phyloP scores from a whole-genome alignment of 495 filamentous ascomycete genomes.

The Neurospora cerealis region DNA sequence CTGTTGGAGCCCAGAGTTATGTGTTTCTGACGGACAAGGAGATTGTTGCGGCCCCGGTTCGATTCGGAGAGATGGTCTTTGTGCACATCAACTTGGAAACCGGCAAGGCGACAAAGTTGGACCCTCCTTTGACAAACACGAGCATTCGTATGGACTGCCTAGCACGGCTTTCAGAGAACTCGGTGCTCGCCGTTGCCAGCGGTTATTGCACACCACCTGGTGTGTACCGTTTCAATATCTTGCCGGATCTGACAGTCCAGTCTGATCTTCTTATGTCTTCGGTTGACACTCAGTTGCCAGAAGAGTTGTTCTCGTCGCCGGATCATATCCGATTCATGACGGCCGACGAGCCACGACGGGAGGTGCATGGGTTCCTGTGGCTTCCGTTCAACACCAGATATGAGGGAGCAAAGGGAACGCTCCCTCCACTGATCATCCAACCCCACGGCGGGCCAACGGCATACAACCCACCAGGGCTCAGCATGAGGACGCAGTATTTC shows the following conservation, averaged over 20 bases:
- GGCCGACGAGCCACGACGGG: constrained; percentile 10
- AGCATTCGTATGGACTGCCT: constrained; percentile 7
- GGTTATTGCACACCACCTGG: constrained; percentile 12
- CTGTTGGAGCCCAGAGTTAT: constrained; percentile 30
- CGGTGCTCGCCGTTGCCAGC: constrained; percentile 18
- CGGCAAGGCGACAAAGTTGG: constrained; percentile 5
- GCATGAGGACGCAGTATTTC: constrained; percentile 35
- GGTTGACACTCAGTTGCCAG: constrained; percentile 14
- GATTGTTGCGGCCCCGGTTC: constrained; percentile 22
- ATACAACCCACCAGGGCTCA: constrained; percentile 20
- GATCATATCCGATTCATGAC: constrained; percentile 28
- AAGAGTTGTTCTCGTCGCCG: constrained; percentile 20
- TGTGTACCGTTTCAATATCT: constrained; percentile 16
- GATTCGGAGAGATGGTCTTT: constrained; percentile 15
- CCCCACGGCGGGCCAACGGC: constrained; percentile 43
- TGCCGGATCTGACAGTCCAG: constrained; percentile 1
- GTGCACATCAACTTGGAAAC: constrained; percentile 21
- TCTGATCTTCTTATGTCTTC: constrained; percentile 4
- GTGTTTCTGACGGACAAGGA: constrained; percentile 27
- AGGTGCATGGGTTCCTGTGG: constrained; percentile 34
- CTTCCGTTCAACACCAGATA: constrained; percentile 36
- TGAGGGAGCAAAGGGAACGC: constrained; percentile 12
- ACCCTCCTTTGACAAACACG: constrained; percentile 4
- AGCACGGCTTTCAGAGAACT: constrained; percentile 10
- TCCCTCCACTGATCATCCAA: constrained; percentile 35